Conservation (phyloP, 176 grass and related monocot species). For the Phyllostachys edulis region DNA sequence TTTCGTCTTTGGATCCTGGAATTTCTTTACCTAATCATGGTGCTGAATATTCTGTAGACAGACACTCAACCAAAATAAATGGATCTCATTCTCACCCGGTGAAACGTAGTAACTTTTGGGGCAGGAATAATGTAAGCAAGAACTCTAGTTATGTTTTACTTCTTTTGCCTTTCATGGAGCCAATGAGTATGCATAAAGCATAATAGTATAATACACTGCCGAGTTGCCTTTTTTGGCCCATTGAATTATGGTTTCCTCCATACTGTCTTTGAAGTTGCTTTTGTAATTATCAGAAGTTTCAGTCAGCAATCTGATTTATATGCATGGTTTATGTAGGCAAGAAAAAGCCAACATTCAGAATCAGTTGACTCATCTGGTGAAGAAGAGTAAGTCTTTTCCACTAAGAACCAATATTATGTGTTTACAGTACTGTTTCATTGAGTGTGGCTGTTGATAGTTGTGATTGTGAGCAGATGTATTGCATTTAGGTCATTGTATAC, state of each 20-base stretch:
- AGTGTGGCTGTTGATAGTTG: conserved; percentile 14
- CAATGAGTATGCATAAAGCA: not conserved
- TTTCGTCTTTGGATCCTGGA: conserved; percentile 92
- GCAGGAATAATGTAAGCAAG: conserved; percentile 73
- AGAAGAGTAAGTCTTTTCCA: conserved; percentile 81
- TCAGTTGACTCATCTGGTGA: conserved; percentile 94
- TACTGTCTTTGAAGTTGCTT: not conserved
- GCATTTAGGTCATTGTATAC: not conserved
- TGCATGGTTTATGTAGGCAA: conserved; percentile 59
- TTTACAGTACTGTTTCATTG: conserved; percentile 10
- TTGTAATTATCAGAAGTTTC: not conserved
- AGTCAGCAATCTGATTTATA: conserved; percentile 33
- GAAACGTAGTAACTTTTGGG: conserved; percentile 86
- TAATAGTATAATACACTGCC: not conserved
- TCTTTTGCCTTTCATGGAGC: not conserved
- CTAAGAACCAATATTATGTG: conserved; percentile 12
- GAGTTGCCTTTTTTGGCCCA: not conserved
- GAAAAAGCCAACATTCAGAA: conserved; percentile 78
- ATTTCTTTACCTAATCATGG: conserved; percentile 56
- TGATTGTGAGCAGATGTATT: not conserved
- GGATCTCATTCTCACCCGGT: conserved; percentile 64
- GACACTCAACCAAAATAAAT: conserved; percentile 66
- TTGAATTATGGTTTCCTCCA: conserved; percentile 19
- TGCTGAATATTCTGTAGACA: conserved; percentile 68
- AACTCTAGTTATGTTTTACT: conserved; percentile 11